phyloP scores from a whole-genome alignment of 208 protist species.

The Crithidia thermophila region DNA sequence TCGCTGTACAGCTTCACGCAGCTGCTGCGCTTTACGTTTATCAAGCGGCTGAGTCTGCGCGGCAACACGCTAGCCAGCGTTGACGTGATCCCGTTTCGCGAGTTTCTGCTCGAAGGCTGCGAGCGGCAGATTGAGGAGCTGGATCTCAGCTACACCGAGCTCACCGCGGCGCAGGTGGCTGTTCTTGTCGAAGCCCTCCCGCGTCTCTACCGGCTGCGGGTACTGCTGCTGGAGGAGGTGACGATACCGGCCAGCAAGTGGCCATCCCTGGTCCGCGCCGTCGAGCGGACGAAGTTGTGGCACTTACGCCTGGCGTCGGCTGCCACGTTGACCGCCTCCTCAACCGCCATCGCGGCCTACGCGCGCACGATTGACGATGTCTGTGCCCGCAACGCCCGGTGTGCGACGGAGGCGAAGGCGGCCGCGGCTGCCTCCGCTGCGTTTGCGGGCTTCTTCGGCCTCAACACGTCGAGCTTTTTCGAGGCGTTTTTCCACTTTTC shows the following conservation, averaged over 20 bases:
- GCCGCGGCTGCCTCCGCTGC: not conserved
- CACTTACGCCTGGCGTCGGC: conserved; percentile 49
- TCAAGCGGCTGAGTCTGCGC: conserved; percentile 63
- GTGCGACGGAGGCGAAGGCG: not conserved
- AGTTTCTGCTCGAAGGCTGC: conserved; percentile 72
- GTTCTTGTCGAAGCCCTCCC: conserved; percentile 70
- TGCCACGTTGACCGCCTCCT: conserved; percentile 17
- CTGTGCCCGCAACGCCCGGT: conserved; percentile 5
- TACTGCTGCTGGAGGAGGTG: conserved; percentile 74
- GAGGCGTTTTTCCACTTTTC: conserved; percentile 31
- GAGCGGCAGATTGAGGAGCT: conserved; percentile 60
- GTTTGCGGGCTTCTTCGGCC: conserved; percentile 7
- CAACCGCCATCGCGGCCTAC: not conserved
- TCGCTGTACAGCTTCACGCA: conserved; percentile 57
- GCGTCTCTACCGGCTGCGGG: conserved; percentile 39
- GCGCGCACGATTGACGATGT: conserved; percentile 6
- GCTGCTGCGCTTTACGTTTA: conserved; percentile 47
- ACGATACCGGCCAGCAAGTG: conserved; percentile 45
- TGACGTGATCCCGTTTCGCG: conserved; percentile 43
- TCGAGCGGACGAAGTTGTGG: conserved; percentile 46
- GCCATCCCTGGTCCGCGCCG: conserved; percentile 45
- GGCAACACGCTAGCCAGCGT: conserved; percentile 65
- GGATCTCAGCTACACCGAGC: conserved; percentile 67
- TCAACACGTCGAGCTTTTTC: conserved; percentile 48
- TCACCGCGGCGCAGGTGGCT: conserved; percentile 51